phyloP scores from a whole-genome alignment of 2,329 filamentous ascomycete genomes.

The Trichoderma atroviride region DNA sequence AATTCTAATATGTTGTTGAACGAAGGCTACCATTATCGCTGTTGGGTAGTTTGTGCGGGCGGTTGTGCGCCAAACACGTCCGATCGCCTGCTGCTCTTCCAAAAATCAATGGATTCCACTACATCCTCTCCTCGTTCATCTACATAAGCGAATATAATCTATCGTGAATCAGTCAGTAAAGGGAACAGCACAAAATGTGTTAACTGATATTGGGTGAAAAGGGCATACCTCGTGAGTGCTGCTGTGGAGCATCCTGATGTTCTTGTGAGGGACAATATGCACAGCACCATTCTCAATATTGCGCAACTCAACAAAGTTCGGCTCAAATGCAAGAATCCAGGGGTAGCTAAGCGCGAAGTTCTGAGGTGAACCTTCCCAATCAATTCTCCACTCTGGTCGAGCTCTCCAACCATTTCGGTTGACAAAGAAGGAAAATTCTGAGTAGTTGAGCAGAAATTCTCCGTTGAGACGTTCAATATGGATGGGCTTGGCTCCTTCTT shows the following conservation, averaged over 20 bases:
- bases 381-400: slow-evolving; percentile 92
- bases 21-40: slow-evolving; percentile 27
- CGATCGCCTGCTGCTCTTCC: slow-evolving; percentile 68
- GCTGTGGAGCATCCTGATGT: slow-evolving; percentile 95
- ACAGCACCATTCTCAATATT: slow-evolving; percentile 94
- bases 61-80: slow-evolving; percentile 38
- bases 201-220: not conserved
- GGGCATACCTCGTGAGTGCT: slow-evolving; percentile 87
- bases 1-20: slow-evolving; percentile 4
- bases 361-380: slow-evolving; percentile 93
- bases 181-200: not conserved
- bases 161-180: slow-evolving; percentile 27
- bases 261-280: slow-evolving; percentile 94
- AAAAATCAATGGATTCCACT: slow-evolving; percentile 95
- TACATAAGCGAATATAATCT: slow-evolving; percentile 98
- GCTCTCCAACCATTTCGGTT: slow-evolving; percentile 98
- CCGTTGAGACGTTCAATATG: slow-evolving; percentile 97
- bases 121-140: slow-evolving; percentile 93
- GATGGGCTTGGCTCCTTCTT: slow-evolving; percentile 91
- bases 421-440: slow-evolving; percentile 98
- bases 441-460: slow-evolving; percentile 97
- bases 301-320: slow-evolving; percentile 95
- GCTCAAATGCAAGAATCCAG: slow-evolving; percentile 95
- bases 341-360: slow-evolving; percentile 94
- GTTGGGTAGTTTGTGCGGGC: slow-evolving; percentile 11